phyloP scores from a whole-genome alignment of 2,329 filamentous ascomycete genomes.

The Podosphaera fusca region DNA sequence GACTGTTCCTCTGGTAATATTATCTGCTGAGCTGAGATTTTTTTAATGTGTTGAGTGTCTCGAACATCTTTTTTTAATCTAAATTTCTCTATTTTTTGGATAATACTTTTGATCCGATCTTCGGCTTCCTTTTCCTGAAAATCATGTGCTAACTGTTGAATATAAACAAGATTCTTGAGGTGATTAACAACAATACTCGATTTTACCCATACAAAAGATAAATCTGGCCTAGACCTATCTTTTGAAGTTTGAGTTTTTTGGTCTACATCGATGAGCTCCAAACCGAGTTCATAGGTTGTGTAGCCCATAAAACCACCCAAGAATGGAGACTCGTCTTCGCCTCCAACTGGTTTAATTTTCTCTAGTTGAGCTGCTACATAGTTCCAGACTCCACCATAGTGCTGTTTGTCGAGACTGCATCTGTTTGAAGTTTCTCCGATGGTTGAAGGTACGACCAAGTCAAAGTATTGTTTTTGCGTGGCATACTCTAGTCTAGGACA shows the following conservation, averaged over 20 bases:
- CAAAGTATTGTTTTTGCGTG: constrained; percentile 20
- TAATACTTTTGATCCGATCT: neutral
- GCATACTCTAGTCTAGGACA: constrained; percentile 34
- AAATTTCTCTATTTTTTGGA: neutral
- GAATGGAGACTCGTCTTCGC: constrained; percentile 27
- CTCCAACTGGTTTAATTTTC: constrained; percentile 18
- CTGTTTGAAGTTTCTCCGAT: neutral
- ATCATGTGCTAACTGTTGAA: constrained; percentile 29
- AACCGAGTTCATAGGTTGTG: constrained; percentile 43
- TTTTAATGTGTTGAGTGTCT: neutral
- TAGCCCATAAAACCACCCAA: constrained; percentile 50
- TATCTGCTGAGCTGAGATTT: constrained; percentile 1
- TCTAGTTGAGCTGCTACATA: constrained; percentile 18
- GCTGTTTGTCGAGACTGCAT: constrained; percentile 2
- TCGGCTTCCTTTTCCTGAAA: neutral
- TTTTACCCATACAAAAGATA: constrained; percentile 38
- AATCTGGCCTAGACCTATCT: constrained; percentile 24
- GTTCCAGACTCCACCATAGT: constrained; percentile 14
- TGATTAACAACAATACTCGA: constrained; percentile 43
- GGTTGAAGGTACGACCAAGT: constrained; percentile 2
- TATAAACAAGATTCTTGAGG: constrained; percentile 26
- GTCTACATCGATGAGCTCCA: constrained; percentile 26
- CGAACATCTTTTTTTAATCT: neutral
- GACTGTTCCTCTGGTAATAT: constrained; percentile 5
- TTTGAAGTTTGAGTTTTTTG: constrained; percentile 7